phyloP scores from a whole-genome alignment of 2,329 filamentous ascomycete species.

The Metarhizium guizhouense region DNA sequence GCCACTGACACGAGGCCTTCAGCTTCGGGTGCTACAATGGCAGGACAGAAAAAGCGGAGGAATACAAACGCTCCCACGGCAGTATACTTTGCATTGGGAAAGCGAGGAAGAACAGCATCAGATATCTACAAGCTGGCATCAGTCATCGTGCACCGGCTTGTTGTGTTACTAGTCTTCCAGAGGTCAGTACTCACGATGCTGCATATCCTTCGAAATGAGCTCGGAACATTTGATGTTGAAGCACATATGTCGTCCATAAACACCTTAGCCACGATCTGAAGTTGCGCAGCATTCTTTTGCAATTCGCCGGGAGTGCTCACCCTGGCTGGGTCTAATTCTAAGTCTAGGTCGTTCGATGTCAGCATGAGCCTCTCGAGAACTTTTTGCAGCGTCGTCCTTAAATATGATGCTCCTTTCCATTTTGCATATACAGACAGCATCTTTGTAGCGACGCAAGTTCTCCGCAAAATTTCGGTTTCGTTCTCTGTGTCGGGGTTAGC shows the following conservation, averaged over 20 bases:
- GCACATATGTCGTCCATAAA: constrained; percentile 64
- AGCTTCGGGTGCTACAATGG: constrained; percentile 60
- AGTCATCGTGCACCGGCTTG: not conserved
- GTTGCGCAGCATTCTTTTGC: constrained; percentile 55
- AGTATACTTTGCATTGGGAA: constrained; percentile 63
- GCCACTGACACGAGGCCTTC: constrained; percentile 53
- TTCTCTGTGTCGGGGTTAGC: constrained; percentile 38
- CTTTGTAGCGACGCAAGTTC: constrained; percentile 63
- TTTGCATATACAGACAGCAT: constrained; percentile 64
- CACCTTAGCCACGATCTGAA: constrained; percentile 59
- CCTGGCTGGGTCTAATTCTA: constrained; percentile 58
- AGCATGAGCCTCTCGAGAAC: constrained; percentile 57
- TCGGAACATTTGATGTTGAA: constrained; percentile 51
- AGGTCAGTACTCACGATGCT: constrained; percentile 42
- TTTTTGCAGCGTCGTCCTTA: constrained; percentile 56
- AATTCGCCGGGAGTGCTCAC: constrained; percentile 53
- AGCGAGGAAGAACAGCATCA: constrained; percentile 51
- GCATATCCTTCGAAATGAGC: constrained; percentile 58
- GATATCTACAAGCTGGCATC: constrained; percentile 39
- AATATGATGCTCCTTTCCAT: constrained; percentile 58
- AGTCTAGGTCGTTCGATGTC: constrained; percentile 57
- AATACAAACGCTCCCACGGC: constrained; percentile 65
- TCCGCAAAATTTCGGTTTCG: constrained; percentile 57
- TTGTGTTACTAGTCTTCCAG: not conserved
- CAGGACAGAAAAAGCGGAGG: constrained; percentile 63